Conservation (phyloP, 768 basidiomycete species). For the Russula sp. region DNA sequence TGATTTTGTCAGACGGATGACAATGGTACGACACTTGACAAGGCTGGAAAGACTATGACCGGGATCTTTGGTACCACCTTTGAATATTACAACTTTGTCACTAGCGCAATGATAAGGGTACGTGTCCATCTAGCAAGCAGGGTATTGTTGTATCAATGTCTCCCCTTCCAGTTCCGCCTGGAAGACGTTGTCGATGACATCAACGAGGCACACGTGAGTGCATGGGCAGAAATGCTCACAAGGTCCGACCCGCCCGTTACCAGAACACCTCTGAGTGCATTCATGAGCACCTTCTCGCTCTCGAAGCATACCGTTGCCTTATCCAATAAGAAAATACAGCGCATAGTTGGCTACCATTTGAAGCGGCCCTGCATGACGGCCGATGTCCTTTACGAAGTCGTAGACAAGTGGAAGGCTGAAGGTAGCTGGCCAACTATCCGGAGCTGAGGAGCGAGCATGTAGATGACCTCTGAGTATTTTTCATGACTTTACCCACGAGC, state of each 20-base stretch:
- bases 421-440: slow-evolving; percentile 38
- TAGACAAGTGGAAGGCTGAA: slow-evolving; percentile 77
- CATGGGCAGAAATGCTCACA: slow-evolving; percentile 76
- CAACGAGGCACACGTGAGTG: slow-evolving; percentile 75
- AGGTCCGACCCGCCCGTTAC: slow-evolving; percentile 63
- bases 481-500: slow-evolving; percentile 16
- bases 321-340: slow-evolving; percentile 66
- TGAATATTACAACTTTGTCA: slow-evolving; percentile 70
- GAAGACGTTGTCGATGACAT: slow-evolving; percentile 75
- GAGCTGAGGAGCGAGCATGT: slow-evolving; percentile 5
- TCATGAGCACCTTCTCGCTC: slow-evolving; percentile 69
- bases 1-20: slow-evolving; percentile 54
- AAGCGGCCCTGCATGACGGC: slow-evolving; percentile 55
- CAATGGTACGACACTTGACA: slow-evolving; percentile 59
- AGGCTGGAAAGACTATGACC: slow-evolving; percentile 57
- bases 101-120: slow-evolving; percentile 62
- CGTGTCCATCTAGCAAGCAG: slow-evolving; percentile 5
- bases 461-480: slow-evolving; percentile 6
- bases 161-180: slow-evolving; percentile 41
- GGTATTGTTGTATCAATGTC: slow-evolving; percentile 3
- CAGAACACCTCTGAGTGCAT: slow-evolving; percentile 67
- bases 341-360: slow-evolving; percentile 61
- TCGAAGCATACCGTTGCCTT: slow-evolving; percentile 64
- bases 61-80: slow-evolving; percentile 72
- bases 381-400: slow-evolving; percentile 56